These are phyloP conservation scores for Byssochlamys sp. DNA, from an alignment of 2,329 filamentous ascomycete species.

Conservation along the genomic window DNA sequence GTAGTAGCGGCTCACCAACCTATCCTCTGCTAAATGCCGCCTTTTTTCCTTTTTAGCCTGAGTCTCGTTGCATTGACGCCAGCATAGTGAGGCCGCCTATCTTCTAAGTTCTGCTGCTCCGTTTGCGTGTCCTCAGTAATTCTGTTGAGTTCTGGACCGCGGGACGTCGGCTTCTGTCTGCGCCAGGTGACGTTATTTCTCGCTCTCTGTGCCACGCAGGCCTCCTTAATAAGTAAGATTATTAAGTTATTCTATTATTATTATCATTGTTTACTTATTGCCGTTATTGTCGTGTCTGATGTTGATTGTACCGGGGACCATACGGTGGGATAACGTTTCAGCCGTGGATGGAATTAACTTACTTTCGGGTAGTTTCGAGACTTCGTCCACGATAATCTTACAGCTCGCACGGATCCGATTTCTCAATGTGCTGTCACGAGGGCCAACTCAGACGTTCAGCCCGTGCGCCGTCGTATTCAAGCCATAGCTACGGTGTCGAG, in stretches of 20 bases:
- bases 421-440: too few species aligned
- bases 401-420: too few species aligned
- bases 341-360: not conserved
- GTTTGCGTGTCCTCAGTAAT: not conserved
- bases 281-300: not conserved
- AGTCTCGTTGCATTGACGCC: not conserved
- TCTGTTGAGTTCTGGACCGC: not conserved
- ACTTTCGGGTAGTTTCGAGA: not conserved
- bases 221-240: too few species aligned
- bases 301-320: not conserved
- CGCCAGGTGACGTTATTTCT: not conserved
- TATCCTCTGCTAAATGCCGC: not conserved
- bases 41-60: not conserved
- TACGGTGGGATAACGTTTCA: not conserved
- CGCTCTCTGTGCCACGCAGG: not conserved
- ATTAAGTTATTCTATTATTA: not conserved
- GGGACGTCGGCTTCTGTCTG: not conserved
- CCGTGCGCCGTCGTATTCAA: too few species aligned
- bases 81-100: not conserved
- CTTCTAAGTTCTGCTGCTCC: not conserved
- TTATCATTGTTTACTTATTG: not conserved
- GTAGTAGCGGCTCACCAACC: not conserved
- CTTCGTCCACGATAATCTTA: not conserved
- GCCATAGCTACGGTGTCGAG: too few species aligned
- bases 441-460: too few species aligned